Evolutionary conservation across 176 grass and related monocot genomes (phyloP).

Genomic region (Juncus effusus): DNA sequence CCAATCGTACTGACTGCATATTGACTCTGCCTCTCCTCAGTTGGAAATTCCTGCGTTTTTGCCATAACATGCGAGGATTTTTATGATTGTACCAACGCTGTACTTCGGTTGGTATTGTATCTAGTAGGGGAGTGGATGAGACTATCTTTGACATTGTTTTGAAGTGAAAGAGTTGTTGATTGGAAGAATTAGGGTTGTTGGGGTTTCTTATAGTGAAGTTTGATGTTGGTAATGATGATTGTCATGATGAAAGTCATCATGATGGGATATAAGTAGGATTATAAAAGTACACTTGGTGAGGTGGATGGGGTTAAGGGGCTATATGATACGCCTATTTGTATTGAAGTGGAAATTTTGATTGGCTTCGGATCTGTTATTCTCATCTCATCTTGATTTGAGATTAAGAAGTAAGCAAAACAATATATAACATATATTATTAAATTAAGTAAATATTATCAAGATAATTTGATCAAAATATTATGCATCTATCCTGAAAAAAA

Average conservation of each 20-base stretch:
- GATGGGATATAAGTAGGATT: conserved; percentile 11
- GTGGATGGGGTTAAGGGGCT: conserved; percentile 8
- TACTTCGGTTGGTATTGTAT: not conserved
- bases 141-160: conserved; percentile 13
- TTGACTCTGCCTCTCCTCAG: not conserved
- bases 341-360: not conserved
- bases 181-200: not conserved
- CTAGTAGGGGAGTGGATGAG: conserved; percentile 9
- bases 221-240: conserved; percentile 16
- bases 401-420: too few relatives aligned
- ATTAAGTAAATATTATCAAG: too few relatives aligned
- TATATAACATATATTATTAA: too few relatives aligned
- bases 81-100: conserved; percentile 10
- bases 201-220: conserved; percentile 24
- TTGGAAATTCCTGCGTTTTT: conserved; percentile 4
- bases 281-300: conserved; percentile 12
- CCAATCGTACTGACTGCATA: conserved; percentile 6
- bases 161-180: not conserved
- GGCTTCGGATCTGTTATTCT: not conserved
- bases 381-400: too few relatives aligned
- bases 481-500: too few relatives aligned
- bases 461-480: too few relatives aligned
- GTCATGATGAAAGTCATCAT: conserved; percentile 23
- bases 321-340: conserved; percentile 10
- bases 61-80: not conserved